Conservation (phyloP, 768 basidiomycete genomes). For the Cystoderma amianthinum region DNA sequence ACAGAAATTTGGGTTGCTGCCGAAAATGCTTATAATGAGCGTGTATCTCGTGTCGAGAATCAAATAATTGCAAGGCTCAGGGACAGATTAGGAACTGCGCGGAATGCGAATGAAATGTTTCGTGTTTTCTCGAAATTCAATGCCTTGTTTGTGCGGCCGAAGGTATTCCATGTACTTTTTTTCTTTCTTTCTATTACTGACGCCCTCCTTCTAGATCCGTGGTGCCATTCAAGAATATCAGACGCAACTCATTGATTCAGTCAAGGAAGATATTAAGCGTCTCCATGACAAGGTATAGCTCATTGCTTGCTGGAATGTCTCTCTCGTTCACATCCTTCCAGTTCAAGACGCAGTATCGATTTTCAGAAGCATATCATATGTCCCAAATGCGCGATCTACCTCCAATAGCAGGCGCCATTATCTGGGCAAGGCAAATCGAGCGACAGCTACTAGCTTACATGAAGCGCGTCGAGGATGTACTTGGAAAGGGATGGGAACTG, state of each 20-base stretch:
- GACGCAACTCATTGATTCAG: slow-evolving; percentile 96
- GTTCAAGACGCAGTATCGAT: slow-evolving; percentile 96
- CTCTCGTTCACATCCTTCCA: slow-evolving; percentile 15
- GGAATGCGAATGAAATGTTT: slow-evolving; percentile 99
- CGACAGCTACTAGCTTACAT: slow-evolving; percentile 94
- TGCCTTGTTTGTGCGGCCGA: slow-evolving; percentile 90
- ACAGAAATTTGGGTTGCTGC: slow-evolving; percentile 97
- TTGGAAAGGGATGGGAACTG: slow-evolving; percentile 97
- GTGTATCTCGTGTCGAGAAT: slow-evolving; percentile 95
- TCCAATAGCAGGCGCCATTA: slow-evolving; percentile 96
- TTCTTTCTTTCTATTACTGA: not conserved
- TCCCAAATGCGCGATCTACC: slow-evolving; percentile 97
- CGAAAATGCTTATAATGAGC: slow-evolving; percentile 96
- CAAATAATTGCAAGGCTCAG: slow-evolving; percentile 93
- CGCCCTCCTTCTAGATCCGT: slow-evolving; percentile 58
- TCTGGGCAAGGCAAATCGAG: slow-evolving; percentile 99
- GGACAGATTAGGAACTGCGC: slow-evolving; percentile 87
- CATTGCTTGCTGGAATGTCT: not conserved
- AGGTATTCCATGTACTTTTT: slow-evolving; percentile 48
- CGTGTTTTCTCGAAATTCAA: slow-evolving; percentile 99
- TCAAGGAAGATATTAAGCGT: slow-evolving; percentile 95
- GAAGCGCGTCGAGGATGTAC: slow-evolving; percentile 98
- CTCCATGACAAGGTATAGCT: slow-evolving; percentile 78
- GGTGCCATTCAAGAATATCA: slow-evolving; percentile 99
- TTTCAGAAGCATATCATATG: slow-evolving; percentile 96